Evolutionary conservation across 2,329 filamentous ascomycete species (phyloP).

Genomic region (Calonectria crousiana): DNA sequence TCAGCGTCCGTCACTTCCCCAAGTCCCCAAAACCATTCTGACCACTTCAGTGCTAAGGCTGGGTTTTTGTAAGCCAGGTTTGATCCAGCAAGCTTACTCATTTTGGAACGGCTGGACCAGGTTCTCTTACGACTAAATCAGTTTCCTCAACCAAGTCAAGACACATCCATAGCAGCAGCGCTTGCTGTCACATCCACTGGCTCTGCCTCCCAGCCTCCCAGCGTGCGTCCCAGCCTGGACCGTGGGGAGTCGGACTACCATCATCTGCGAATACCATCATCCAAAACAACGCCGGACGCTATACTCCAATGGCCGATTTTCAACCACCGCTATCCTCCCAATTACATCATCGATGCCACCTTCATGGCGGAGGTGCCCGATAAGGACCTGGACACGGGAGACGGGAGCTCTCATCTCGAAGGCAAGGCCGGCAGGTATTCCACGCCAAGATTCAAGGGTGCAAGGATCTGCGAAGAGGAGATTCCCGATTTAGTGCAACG

Average conservation of each 20-base stretch:
- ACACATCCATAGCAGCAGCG: background rate
- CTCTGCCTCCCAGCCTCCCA: background rate
- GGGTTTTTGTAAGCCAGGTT: conserved; percentile 4
- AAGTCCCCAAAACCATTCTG: background rate
- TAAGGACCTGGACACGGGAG: background rate
- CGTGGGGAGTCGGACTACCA: conserved; percentile 3
- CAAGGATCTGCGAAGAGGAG: conserved; percentile 36
- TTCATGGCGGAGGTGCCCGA: conserved; percentile 8
- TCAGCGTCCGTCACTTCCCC: conserved; percentile 1
- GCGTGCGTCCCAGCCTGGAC: background rate
- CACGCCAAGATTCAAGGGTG: background rate
- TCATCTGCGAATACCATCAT: conserved; percentile 19
- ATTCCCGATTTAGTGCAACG: conserved; percentile 39
- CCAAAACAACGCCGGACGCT: conserved; percentile 14
- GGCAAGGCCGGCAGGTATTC: background rate
- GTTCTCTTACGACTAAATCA: conserved; percentile 21
- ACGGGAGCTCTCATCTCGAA: background rate
- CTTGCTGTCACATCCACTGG: background rate
- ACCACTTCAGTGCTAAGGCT: background rate
- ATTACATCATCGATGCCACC: conserved; percentile 25
- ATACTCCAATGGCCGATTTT: conserved; percentile 26
- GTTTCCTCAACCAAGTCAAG: background rate
- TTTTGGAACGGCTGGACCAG: conserved; percentile 22
- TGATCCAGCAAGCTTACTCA: conserved; percentile 26
- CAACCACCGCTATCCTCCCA: conserved; percentile 4